phyloP scores from a whole-genome alignment of 1,139 yeast genomes.

The Pichia sp. region DNA sequence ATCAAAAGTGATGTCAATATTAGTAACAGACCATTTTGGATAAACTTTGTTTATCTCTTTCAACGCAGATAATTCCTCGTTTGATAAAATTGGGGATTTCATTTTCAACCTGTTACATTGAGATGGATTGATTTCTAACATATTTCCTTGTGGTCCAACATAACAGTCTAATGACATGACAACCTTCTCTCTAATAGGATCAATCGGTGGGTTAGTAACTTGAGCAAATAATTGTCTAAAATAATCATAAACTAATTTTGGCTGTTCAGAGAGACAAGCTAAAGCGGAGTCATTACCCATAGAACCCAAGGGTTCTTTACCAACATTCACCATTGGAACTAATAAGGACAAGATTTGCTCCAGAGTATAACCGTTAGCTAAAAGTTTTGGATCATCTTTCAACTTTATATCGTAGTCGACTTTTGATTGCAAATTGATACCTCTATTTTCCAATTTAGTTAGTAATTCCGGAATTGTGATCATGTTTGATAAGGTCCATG shows the following conservation, averaged over 20 bases:
- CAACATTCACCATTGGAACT: conserved; percentile 90
- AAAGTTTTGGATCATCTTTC: conserved; percentile 74
- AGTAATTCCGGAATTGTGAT: conserved; percentile 73
- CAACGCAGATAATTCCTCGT: conserved; percentile 67
- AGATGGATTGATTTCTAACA: conserved; percentile 82
- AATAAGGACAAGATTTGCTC: conserved; percentile 80
- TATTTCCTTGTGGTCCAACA: conserved; percentile 95
- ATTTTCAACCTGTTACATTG: conserved; percentile 86
- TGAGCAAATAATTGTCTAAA: conserved; percentile 96
- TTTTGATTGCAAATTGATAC: conserved; percentile 29
- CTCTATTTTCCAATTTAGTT: conserved; percentile 48
- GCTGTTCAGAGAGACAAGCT: conserved; percentile 92
- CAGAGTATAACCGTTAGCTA: conserved; percentile 86
- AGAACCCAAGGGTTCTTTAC: conserved; percentile 92
- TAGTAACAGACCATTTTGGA: conserved; percentile 79
- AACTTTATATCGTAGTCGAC: conserved; percentile 35
- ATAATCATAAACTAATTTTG: conserved; percentile 83
- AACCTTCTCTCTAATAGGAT: conserved; percentile 92
- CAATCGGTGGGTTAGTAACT: conserved; percentile 98
- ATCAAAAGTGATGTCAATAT: conserved; percentile 84
- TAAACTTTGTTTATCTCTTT: conserved; percentile 62
- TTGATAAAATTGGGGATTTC: conserved; percentile 73
- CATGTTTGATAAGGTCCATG: conserved; percentile 86
- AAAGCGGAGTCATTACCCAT: conserved; percentile 99
- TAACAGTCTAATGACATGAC: conserved; percentile 97